phyloP scores from a whole-genome alignment of 495 filamentous ascomycete species.

The Entonaema liquescens region DNA sequence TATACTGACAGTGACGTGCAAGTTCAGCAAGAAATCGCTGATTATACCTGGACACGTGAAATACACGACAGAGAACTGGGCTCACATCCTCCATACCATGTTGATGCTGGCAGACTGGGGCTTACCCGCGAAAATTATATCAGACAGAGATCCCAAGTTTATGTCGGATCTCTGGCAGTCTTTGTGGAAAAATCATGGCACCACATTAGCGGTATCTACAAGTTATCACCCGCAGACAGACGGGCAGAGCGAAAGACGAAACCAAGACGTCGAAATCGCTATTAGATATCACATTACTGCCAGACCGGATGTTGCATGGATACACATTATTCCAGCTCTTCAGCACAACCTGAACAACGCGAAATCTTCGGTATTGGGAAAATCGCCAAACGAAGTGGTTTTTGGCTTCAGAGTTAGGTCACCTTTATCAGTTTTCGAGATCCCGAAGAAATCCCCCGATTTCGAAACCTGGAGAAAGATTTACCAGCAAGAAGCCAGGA shows the following conservation, averaged over 20 bases:
- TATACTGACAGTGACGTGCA: not conserved
- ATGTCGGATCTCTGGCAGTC: not conserved
- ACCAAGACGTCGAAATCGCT: not conserved
- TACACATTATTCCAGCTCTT: not conserved
- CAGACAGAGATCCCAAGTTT: not conserved
- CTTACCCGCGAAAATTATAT: not conserved
- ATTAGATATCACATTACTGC: not conserved
- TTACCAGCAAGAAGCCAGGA: slow-evolving; percentile 7
- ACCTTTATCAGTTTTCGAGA: not conserved
- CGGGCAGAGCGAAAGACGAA: not conserved
- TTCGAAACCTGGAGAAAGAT: not conserved
- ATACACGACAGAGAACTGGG: slow-evolving; percentile 4
- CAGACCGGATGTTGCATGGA: not conserved
- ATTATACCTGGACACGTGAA: not conserved
- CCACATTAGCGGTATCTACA: not conserved
- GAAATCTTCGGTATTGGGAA: not conserved
- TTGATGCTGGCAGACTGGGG: not conserved
- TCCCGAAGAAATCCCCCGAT: not conserved
- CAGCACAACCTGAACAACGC: slow-evolving; percentile 20
- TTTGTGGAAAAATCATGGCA: not conserved
- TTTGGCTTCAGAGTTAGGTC: not conserved
- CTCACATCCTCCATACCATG: not conserved
- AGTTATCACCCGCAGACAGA: slow-evolving; percentile 5
- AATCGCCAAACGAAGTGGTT: slow-evolving; percentile 11
- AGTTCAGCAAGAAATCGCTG: not conserved